A percentile compares a stretch with the other conserved stretches of the same genome.
Conservation (phyloP, 805 yeast genomes). For the Saccharomycopsis fodiens region DNA sequence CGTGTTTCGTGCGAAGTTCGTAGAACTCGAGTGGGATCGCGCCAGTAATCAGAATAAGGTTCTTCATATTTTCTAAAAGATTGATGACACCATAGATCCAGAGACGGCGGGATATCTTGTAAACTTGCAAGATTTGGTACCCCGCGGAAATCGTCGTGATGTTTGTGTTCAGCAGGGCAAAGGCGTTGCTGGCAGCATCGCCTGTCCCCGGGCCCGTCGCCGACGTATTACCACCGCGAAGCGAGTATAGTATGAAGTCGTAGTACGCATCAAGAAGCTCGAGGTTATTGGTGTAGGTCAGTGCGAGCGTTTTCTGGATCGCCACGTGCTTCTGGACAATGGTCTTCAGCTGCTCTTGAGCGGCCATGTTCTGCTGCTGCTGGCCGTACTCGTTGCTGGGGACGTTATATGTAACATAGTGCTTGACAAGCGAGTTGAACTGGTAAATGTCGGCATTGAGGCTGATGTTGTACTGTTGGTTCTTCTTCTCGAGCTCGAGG, state of each 20-base stretch:
- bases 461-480: slow-evolving; percentile 18
- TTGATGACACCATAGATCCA: slow-evolving; percentile 87
- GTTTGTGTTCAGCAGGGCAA: slow-evolving; percentile 24
- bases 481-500: slow-evolving; percentile 19
- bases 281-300: slow-evolving; percentile 17
- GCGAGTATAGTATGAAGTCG: slow-evolving; percentile 18
- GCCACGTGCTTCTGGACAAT: slow-evolving; percentile 7
- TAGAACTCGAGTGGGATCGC: slow-evolving; percentile 17
- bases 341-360: neutral
- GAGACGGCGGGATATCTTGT: slow-evolving; percentile 69
- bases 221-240: slow-evolving; percentile 18
- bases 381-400: neutral
- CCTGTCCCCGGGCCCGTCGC: slow-evolving; percentile 17
- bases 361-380: neutral
- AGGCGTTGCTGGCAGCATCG: slow-evolving; percentile 20
- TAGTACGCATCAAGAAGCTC: slow-evolving; percentile 20
- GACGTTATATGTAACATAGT: neutral
- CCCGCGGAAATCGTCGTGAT: slow-evolving; percentile 36
- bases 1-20: slow-evolving; percentile 18
- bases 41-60: slow-evolving; percentile 12
- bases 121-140: slow-evolving; percentile 65
- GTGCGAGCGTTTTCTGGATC: slow-evolving; percentile 18
- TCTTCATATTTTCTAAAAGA: slow-evolving; percentile 29
- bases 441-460: slow-evolving; percentile 15
- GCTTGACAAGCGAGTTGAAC: slow-evolving; percentile 15